Base-by-base conservation (phyloP, 768 basidiomycete genomes). In the Lenzites betulinus region DNA sequence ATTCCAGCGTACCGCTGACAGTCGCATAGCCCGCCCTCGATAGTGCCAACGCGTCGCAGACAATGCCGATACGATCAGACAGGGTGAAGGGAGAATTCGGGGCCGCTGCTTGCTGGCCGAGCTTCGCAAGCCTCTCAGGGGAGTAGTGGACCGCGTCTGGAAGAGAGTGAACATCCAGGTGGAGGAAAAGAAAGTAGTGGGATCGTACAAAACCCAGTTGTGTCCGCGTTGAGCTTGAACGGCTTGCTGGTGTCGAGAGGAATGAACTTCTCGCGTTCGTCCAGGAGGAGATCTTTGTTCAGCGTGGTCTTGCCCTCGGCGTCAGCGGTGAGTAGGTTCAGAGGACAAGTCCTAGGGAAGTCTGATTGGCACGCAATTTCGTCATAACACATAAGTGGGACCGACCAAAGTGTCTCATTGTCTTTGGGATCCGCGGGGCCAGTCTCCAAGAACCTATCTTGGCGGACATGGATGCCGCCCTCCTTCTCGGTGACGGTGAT, bases 181-280 rank as follows among this genome's bases (percentile, higher is more conserved):
- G 13, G 23, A n/a, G 13, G 28, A 9, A n/a, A 18, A 42, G 13
- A 25, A 41, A 2, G 20, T 20, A 7, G 9, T n/a, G n/a, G n/a
- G n/a, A n/a, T 79, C 93, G 63, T 66, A 93, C 93, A 98, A 66
- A 96, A 91, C 60, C 95, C 94, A 51, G 83, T 83, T 0, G 93
- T 95, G 42, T 88, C 88, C 2, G 89, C 89, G 70, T 98, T 98
- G 62, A 98, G 76, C 76, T 98, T 98, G 81, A 88, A 98, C 6
- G 85, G 78, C 69, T 82, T 85, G 71, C 75, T 84, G 13, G 86
- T 90, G 71, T 93, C 88, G n/a, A 98, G 66, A 20, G 82, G 72
- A 65, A 95, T 82, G 20, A 77, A 79, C 39, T 79, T 81, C 71
- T 93, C 87, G 38, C 93, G 84, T 47, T 84, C 80, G 61, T 81